phyloP scores from a whole-genome alignment of 2,329 filamentous ascomycete genomes.

The Cryphonectria radicalis region DNA sequence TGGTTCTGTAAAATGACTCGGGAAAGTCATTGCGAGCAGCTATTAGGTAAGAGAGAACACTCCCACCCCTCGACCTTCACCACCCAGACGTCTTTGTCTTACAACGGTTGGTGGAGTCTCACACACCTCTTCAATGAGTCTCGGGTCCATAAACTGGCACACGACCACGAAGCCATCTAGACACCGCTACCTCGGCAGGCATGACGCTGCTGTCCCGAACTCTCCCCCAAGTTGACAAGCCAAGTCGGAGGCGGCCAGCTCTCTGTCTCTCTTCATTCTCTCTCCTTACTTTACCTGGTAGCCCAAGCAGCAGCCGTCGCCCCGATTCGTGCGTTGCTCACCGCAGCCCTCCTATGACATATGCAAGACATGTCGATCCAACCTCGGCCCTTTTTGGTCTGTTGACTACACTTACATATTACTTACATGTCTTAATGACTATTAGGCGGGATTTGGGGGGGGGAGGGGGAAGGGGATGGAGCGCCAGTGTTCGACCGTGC shows the following conservation, averaged over 20 bases:
- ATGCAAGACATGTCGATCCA: conserved; percentile 20
- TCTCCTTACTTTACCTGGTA: not conserved
- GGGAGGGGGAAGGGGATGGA: not conserved
- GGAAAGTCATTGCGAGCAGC: not conserved
- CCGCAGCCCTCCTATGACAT: conserved; percentile 20
- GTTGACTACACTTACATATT: conserved; percentile 4
- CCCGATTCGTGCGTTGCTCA: conserved; percentile 9
- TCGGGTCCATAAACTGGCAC: not conserved
- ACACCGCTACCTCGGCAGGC: not conserved
- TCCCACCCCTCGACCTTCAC: not conserved
- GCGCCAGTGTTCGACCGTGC: conserved; percentile 12
- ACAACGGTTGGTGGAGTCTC: not conserved
- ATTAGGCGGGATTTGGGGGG: not conserved
- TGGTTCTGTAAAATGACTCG: not conserved
- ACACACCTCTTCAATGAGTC: not conserved
- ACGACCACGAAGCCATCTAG: conserved; percentile 2
- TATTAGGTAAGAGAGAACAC: not conserved
- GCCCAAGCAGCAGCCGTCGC: conserved; percentile 4
- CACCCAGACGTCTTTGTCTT: not conserved
- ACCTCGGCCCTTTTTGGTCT: conserved; percentile 5
- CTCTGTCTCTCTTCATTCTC: not conserved
- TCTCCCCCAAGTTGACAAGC: not conserved
- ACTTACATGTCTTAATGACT: not conserved
- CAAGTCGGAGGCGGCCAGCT: not conserved
- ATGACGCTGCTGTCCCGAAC: not conserved